Evolutionary conservation across 345 rosid genomes (phyloP), one percentile per base, ranked within the genome.

Genomic region (Erodium maritimum): DNA sequence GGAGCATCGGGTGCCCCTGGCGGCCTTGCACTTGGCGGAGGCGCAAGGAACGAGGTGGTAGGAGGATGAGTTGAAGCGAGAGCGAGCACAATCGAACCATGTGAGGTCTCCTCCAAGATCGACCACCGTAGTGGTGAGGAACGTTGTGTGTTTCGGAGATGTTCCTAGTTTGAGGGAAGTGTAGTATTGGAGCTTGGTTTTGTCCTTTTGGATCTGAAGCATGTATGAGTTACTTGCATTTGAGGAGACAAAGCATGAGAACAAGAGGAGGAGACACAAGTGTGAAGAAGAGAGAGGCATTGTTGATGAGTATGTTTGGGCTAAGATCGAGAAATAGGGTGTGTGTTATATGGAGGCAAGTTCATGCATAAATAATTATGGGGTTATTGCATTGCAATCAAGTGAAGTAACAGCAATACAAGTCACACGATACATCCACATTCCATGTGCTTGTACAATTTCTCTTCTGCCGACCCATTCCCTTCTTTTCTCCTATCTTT

Each of bases 131-230:
- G 61, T 21, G 0, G 71, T 16, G 22, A 61, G 20, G 5, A 59
- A 42, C 1, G 22, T 45, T 21, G 78, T 55, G 33, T 25, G 7
- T 25, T 25, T 25, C 33, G 33, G 33, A 25, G 33, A 25, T 21
- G 78, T 54, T 1, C 79, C 50, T 20, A 69, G 74, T 19, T 66
- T 25, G 37, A 80, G 19, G 17, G 68, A 58, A 63, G 86, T 71
- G 61, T 65, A 65, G 60, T 74, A 71, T 55, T 76, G 86, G 19
- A 61, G 75, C 23, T 78, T 69, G 21, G 71, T 7, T 3, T 63
- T 60, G 63, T 80, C 77, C 58, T 78, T 76, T 5, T 58, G 25
- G 50, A 82, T 62, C 0, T 85, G 88, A 62, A 80, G 50, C 42
- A 57, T 51, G 1, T 71, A 19, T 56, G 58, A 18, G 42, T 22